Evolutionary conservation across 306 rosid species (phyloP).

Genomic region (Dicorynia guianensis): DNA sequence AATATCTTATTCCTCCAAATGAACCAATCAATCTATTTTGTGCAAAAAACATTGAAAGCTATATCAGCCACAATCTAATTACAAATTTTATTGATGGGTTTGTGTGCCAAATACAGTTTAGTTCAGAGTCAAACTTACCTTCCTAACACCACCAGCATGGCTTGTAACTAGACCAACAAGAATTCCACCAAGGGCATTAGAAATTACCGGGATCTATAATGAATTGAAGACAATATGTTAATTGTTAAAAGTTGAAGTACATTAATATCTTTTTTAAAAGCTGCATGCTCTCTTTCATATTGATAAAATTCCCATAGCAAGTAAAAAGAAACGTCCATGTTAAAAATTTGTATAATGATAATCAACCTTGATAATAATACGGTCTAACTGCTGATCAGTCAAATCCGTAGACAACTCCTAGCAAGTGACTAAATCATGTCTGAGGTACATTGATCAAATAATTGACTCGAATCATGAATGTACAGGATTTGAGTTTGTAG

Average conservation of each 20-base stretch:
- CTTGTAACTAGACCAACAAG: conserved; percentile 94
- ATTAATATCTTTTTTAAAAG: conserved; percentile 32
- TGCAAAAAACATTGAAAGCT: not conserved
- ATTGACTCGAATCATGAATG: conserved; percentile 12
- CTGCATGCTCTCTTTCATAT: conserved; percentile 4
- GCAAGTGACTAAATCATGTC: not conserved
- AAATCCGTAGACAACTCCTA: not conserved
- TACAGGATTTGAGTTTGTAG: conserved; percentile 11
- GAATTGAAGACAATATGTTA: conserved; percentile 25
- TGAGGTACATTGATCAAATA: not conserved
- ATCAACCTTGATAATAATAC: not conserved
- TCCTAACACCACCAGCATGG: conserved; percentile 94
- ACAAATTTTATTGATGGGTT: conserved; percentile 1
- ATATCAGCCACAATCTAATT: conserved; percentile 14
- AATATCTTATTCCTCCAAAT: conserved; percentile 17
- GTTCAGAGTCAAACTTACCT: conserved; percentile 62
- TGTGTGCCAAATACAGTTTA: conserved; percentile 21
- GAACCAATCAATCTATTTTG: conserved; percentile 16
- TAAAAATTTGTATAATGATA: conserved; percentile 16
- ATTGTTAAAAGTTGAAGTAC: conserved; percentile 25
- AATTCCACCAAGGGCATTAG: conserved; percentile 93
- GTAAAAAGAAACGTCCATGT: conserved; percentile 1
- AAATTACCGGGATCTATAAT: conserved; percentile 83
- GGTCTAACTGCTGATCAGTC: not conserved
- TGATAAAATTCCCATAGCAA: conserved; percentile 27